Conservation (phyloP, 129 eudicot genomes). For the Deinandra increscens region DNA sequence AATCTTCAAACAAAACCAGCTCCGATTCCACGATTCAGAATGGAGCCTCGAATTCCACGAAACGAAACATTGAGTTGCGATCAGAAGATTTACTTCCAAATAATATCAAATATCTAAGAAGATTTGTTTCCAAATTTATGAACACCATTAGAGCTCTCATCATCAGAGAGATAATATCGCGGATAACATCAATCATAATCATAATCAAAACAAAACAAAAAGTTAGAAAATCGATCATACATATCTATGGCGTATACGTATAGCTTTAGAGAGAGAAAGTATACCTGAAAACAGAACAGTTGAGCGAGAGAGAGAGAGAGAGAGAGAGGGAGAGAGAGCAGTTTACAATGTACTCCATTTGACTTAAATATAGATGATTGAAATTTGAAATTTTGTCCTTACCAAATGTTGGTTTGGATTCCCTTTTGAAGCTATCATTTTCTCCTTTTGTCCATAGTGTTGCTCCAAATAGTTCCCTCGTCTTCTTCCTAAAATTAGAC, state of each 20-base stretch:
- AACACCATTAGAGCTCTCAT: background rate
- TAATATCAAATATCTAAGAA: slow-evolving; percentile 2
- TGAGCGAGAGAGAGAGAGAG: too few species aligned
- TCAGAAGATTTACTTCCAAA: slow-evolving; percentile 22
- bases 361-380: too few species aligned
- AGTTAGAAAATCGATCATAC: background rate
- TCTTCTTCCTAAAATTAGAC: too few species aligned
- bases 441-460: too few species aligned
- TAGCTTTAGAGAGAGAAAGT: slow-evolving; percentile 18
- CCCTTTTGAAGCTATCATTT: too few species aligned
- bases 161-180: background rate
- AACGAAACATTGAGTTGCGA: slow-evolving; percentile 9
- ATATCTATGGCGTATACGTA: slow-evolving; percentile 1
- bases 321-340: slow-evolving; percentile 21
- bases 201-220: background rate
- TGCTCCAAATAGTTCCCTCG: too few species aligned
- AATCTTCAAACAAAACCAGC: slow-evolving; percentile 16
- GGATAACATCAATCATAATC: slow-evolving; percentile 1
- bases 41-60: slow-evolving; percentile 20
- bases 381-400: too few species aligned
- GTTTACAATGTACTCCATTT: background rate
- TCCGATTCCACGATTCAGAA: slow-evolving; percentile 3
- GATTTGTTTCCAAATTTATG: background rate
- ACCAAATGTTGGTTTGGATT: too few species aligned
- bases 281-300: slow-evolving; percentile 16